Evolutionary conservation across 352 stramenopile genomes (phyloP).

Genomic region (Phytopythium chamaehyphon): DNA sequence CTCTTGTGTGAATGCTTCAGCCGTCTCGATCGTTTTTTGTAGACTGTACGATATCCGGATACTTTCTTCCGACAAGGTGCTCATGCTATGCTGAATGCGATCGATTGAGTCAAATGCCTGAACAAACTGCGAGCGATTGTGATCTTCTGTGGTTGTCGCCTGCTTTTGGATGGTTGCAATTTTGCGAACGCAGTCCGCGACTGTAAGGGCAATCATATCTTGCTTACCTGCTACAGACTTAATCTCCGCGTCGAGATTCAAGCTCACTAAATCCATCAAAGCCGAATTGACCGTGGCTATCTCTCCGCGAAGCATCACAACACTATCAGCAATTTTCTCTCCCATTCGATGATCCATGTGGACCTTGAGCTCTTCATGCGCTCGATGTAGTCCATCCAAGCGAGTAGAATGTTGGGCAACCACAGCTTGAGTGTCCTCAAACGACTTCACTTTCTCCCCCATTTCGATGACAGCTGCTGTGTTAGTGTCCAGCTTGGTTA

Average conservation of each 20-base stretch:
- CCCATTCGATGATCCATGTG: conserved; percentile 49
- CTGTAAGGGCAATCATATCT: conserved; percentile 48
- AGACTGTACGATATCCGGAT: conserved; percentile 68
- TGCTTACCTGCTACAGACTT: conserved; percentile 44
- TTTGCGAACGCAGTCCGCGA: conserved; percentile 54
- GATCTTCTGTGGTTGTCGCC: conserved; percentile 37
- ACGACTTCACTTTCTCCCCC: conserved; percentile 45
- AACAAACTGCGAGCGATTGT: conserved; percentile 54
- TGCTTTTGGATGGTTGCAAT: conserved; percentile 59
- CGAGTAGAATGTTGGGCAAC: conserved; percentile 36
- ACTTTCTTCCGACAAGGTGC: conserved; percentile 65
- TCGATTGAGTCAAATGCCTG: conserved; percentile 69
- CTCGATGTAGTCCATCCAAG: conserved; percentile 30
- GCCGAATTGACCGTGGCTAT: conserved; percentile 41
- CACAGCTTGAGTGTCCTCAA: conserved; percentile 55
- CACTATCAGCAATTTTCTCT: conserved; percentile 56
- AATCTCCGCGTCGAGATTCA: conserved; percentile 59
- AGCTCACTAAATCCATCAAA: conserved; percentile 49
- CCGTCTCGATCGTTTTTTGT: conserved; percentile 46
- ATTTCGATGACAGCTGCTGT: conserved; percentile 29
- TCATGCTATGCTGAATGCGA: conserved; percentile 57
- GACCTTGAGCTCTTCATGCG: conserved; percentile 37
- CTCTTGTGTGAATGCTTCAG: conserved; percentile 39
- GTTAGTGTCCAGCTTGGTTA: conserved; percentile 42
- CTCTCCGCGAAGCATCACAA: conserved; percentile 40